These are phyloP conservation scores for Chlorella sp. DNA, from an alignment of 139 green algal species.

Conservation along the genomic window DNA sequence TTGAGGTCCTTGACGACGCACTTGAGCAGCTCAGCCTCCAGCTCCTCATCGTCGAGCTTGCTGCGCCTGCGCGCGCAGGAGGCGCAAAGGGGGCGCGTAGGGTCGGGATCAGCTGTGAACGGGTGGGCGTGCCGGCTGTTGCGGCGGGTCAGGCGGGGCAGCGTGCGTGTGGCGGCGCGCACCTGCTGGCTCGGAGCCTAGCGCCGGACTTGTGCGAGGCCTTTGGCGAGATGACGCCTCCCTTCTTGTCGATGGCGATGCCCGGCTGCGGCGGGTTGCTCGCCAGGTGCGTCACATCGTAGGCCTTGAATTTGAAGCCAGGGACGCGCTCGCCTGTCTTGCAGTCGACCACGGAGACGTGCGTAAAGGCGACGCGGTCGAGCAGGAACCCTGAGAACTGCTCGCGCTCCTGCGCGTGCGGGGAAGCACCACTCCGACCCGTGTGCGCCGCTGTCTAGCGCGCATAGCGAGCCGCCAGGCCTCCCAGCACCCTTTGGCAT, in stretches of 20 bases:
- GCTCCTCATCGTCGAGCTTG: neutral
- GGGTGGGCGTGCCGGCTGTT: neutral
- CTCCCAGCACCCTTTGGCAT: neutral
- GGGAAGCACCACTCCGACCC: neutral
- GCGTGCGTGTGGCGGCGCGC: neutral
- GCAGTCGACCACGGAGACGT: slow-evolving; percentile 11
- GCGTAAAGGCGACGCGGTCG: slow-evolving; percentile 22
- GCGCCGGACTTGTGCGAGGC: neutral
- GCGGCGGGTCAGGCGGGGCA: no score
- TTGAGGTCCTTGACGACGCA: neutral
- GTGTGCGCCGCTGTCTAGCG: neutral
- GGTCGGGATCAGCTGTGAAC: neutral
- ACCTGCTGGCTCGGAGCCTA: neutral
- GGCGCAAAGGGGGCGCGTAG: no score
- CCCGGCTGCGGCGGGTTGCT: neutral
- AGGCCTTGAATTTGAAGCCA: slow-evolving; percentile 26
- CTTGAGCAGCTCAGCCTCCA: neutral
- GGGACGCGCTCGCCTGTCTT: slow-evolving; percentile 8
- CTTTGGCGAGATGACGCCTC: neutral
- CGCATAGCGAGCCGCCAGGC: neutral
- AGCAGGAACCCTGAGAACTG: slow-evolving; percentile 36
- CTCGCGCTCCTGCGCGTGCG: slow-evolving; percentile 12
- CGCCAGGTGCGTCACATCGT: slow-evolving; percentile 22
- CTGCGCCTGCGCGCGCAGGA: neutral
- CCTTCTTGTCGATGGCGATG: neutral